A percentile compares a stretch with the other conserved stretches of the same genome.
phyloP scores from a whole-genome alignment of 2,329 filamentous ascomycete species.

The Diaporthe sp. region DNA sequence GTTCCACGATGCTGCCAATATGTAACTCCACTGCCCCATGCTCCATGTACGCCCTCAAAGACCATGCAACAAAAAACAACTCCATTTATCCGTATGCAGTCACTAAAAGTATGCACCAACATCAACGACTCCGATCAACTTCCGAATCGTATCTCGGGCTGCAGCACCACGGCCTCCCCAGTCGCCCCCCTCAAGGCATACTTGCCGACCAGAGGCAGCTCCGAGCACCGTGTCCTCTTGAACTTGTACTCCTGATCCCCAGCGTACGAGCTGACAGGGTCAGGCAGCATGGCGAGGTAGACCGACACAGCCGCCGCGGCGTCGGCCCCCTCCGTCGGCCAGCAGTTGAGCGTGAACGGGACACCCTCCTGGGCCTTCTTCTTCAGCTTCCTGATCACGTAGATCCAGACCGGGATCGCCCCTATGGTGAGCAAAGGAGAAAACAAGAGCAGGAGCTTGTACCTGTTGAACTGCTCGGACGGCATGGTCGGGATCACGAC shows the following conservation, averaged over 20 bases:
- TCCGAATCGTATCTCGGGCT: background rate
- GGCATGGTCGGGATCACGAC: background rate
- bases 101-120: too few species aligned
- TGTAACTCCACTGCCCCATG: background rate
- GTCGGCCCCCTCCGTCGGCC: background rate
- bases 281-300: background rate
- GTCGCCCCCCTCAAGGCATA: background rate
- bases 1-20: too few species aligned
- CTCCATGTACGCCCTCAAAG: background rate
- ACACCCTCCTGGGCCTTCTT: background rate
- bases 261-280: background rate
- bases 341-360: slow-evolving; percentile 6
- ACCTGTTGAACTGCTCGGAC: background rate
- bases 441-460: background rate
- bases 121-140: background rate
- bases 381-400: background rate
- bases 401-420: background rate
- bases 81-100: background rate
- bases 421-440: background rate
- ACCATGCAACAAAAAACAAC: background rate
- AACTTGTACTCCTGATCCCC: background rate
- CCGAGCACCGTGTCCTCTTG: background rate
- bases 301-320: background rate
- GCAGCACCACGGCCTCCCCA: background rate
- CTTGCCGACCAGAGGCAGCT: background rate